phyloP scores from a whole-genome alignment of 352 stramenopile species.

The Blastocystis hominis region DNA sequence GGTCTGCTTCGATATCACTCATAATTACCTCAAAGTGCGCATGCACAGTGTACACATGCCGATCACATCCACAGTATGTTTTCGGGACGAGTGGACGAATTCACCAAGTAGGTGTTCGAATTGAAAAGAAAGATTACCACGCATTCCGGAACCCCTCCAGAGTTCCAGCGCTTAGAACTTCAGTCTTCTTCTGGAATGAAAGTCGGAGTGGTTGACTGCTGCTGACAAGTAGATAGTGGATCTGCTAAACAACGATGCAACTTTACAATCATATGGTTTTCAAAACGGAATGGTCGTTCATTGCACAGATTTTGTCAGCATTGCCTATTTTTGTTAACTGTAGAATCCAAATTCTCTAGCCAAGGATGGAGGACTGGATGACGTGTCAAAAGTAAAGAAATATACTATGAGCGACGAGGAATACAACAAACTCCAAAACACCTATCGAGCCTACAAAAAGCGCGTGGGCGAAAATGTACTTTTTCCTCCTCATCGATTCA shows the following conservation, averaged over 20 bases:
- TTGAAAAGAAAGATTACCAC: constrained; percentile 83
- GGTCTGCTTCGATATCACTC: constrained; percentile 85
- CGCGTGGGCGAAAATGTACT: neutral
- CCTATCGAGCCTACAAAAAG: constrained; percentile 85
- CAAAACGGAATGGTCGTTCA: constrained; percentile 52
- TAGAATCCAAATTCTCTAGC: constrained; percentile 86
- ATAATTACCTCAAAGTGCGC: constrained; percentile 87
- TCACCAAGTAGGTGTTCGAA: constrained; percentile 61
- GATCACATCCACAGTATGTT: neutral
- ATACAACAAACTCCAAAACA: constrained; percentile 94
- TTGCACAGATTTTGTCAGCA: neutral
- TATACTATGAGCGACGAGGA: constrained; percentile 94
- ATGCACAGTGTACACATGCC: constrained; percentile 84
- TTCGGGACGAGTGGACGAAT: neutral
- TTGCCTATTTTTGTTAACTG: neutral
- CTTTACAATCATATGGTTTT: neutral
- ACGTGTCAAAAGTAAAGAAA: constrained; percentile 89
- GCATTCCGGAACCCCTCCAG: constrained; percentile 83
- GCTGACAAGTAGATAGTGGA: neutral
- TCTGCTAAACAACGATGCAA: neutral
- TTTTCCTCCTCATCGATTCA: constrained; percentile 64
- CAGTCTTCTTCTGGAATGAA: neutral
- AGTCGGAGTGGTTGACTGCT: neutral
- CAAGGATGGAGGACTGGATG: constrained; percentile 82
- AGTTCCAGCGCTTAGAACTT: constrained; percentile 68